These are phyloP conservation scores for Suillus alpinus DNA, from an alignment of 768 basidiomycete genomes.

Conservation along the genomic window DNA sequence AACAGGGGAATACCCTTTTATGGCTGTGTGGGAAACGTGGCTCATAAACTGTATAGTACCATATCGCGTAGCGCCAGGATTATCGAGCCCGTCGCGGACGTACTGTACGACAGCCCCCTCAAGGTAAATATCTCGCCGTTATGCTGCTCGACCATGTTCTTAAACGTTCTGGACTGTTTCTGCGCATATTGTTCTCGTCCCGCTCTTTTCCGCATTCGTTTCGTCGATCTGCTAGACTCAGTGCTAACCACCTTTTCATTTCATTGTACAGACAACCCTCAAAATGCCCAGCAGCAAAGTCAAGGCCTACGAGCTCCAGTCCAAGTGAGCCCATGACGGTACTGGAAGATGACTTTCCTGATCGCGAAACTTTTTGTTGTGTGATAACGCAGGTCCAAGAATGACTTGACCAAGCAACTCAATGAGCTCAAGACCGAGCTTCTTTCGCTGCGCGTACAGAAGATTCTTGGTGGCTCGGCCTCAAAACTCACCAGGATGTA, in stretches of 20 bases:
- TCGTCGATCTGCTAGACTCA: slow-evolving; percentile 1
- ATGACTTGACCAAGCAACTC: slow-evolving; percentile 94
- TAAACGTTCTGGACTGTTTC: neutral
- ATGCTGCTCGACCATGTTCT: neutral
- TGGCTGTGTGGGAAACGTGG: slow-evolving; percentile 36
- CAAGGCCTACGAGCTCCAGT: slow-evolving; percentile 95
- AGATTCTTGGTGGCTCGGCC: slow-evolving; percentile 93
- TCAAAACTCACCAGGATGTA: slow-evolving; percentile 98
- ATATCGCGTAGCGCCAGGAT: slow-evolving; percentile 28
- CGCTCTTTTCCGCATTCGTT: slow-evolving; percentile 2
- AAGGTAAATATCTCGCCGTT: slow-evolving; percentile 31
- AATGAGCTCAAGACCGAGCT: slow-evolving; percentile 95
- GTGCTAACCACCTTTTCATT: neutral
- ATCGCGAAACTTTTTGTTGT: slow-evolving; percentile 9
- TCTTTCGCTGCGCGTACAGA: slow-evolving; percentile 91
- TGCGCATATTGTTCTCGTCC: neutral
- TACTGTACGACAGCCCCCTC: slow-evolving; percentile 32
- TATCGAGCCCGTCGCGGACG: slow-evolving; percentile 25
- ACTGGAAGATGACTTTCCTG: neutral
- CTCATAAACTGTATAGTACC: slow-evolving; percentile 42
- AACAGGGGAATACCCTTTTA: slow-evolving; percentile 8
- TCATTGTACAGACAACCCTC: slow-evolving; percentile 28
- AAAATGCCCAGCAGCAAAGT: slow-evolving; percentile 88
- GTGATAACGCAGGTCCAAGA: slow-evolving; percentile 71
- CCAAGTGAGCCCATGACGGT: slow-evolving; percentile 63